Percentiles rank a stretch among this genome's conserved stretches.
phyloP scores from a whole-genome alignment of 2,329 filamentous ascomycete genomes.

The Coccinonectria pachysandricola region DNA sequence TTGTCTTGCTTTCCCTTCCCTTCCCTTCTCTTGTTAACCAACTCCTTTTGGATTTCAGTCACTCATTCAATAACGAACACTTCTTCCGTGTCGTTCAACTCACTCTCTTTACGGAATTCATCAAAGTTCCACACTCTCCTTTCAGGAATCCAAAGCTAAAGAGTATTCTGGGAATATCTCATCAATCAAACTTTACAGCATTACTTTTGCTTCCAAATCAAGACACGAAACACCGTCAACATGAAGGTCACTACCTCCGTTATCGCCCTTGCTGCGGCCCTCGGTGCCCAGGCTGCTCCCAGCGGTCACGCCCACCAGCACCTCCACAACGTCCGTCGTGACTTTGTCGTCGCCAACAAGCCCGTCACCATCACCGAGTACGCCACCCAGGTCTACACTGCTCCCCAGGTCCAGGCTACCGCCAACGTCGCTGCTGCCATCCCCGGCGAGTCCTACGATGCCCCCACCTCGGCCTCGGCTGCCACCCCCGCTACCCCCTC shows the following conservation, averaged over 20 bases:
- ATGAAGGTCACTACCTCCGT: slow-evolving; percentile 33
- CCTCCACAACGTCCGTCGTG: slow-evolving; percentile 21
- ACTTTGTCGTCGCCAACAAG: slow-evolving; percentile 27
- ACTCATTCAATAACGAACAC: background rate
- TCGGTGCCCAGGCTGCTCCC: slow-evolving; percentile 32
- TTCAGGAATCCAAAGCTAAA: slow-evolving; percentile 11
- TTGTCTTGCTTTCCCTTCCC: background rate
- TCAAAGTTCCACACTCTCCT: slow-evolving; percentile 13
- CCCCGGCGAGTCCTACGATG: slow-evolving; percentile 2
- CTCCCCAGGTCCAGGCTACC: slow-evolving; percentile 7
- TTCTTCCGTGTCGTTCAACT: background rate
- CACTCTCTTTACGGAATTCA: too few relatives aligned
- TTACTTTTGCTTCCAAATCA: slow-evolving; percentile 2
- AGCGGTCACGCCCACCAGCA: slow-evolving; percentile 28
- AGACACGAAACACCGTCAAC: slow-evolving; percentile 11
- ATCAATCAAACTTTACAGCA: slow-evolving; percentile 5
- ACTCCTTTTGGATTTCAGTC: background rate
- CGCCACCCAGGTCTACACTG: slow-evolving; percentile 10
- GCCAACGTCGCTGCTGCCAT: slow-evolving; percentile 4
- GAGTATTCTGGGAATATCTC: slow-evolving; percentile 14
- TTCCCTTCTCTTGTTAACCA: background rate
- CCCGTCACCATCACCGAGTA: slow-evolving; percentile 19
- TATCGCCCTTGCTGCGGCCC: slow-evolving; percentile 28
- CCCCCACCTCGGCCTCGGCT: slow-evolving; percentile 3
- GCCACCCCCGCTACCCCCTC: slow-evolving; percentile 1